A percentile compares a stretch with the other conserved stretches of the same genome.
phyloP scores from a whole-genome alignment of 352 stramenopile species.

The Phytophthora litchii region DNA sequence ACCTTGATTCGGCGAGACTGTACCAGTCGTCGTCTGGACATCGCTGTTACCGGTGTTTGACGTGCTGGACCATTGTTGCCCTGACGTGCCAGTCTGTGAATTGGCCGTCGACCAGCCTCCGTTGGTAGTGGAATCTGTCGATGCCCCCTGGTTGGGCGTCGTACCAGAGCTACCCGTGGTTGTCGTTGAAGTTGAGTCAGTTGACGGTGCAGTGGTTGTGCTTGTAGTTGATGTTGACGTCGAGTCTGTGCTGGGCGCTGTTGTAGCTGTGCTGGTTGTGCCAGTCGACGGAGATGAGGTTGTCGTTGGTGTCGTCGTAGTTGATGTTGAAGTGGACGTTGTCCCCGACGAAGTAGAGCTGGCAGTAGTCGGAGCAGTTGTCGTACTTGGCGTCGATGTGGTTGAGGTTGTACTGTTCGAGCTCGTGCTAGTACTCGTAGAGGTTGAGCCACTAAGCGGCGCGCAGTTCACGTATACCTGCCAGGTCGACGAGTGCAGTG shows the following conservation, averaged over 20 bases:
- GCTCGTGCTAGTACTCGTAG: constrained; percentile 16
- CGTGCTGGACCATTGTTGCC: constrained; percentile 10
- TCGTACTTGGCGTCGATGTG: constrained; percentile 15
- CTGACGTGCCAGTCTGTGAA: constrained; percentile 4
- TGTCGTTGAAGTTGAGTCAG: constrained; percentile 7
- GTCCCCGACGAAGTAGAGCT: constrained; percentile 9
- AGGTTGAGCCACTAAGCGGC: constrained; percentile 17
- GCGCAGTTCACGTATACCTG: constrained; percentile 47
- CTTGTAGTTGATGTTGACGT: constrained; percentile 11
- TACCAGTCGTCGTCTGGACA: constrained; percentile 25
- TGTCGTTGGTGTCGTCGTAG: constrained; percentile 21
- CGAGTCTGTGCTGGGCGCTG: constrained; percentile 5
- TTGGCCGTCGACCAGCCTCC: constrained; percentile 11
- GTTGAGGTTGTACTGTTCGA: constrained; percentile 10
- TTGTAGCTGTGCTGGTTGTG: constrained; percentile 5
- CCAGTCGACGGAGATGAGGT: constrained; percentile 3
- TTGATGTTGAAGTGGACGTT: constrained; percentile 16
- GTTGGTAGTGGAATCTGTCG: constrained; percentile 14
- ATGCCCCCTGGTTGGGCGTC: constrained; percentile 15
- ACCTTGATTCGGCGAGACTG: constrained; percentile 18
- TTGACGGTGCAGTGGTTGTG: constrained; percentile 20
- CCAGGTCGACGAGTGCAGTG: constrained; percentile 43
- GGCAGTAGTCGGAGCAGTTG: constrained; percentile 8
- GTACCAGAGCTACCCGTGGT: not conserved
- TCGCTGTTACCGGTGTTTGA: constrained; percentile 19